Conservation (phyloP, 805 yeast species). For the Myxozyma lipomycoides region DNA sequence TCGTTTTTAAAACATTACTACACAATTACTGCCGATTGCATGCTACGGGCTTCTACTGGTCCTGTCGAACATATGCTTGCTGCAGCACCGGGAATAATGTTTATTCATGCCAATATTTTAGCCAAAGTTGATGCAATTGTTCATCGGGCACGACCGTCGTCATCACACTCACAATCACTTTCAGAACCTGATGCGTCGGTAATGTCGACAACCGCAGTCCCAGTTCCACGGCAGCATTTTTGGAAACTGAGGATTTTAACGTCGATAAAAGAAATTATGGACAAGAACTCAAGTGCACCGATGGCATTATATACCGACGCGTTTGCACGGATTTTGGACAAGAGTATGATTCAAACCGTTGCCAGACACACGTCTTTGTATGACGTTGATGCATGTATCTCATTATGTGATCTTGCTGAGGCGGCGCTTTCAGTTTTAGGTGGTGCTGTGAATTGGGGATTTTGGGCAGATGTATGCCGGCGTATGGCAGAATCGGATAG, state of each 20-base stretch:
- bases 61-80: constrained; percentile 27
- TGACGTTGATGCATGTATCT: constrained; percentile 39
- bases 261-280: constrained; percentile 40
- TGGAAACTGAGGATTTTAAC: constrained; percentile 32
- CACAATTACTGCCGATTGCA: constrained; percentile 33
- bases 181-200: constrained; percentile 6
- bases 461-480: constrained; percentile 63
- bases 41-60: constrained; percentile 24
- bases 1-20: constrained; percentile 44
- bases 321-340: constrained; percentile 39
- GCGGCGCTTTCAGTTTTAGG: constrained; percentile 38
- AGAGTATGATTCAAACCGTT: constrained; percentile 36
- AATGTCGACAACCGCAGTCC: constrained; percentile 5
- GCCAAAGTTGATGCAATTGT: constrained; percentile 29
- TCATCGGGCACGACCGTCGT: constrained; percentile 6
- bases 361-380: constrained; percentile 36
- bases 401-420: constrained; percentile 42
- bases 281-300: constrained; percentile 13
- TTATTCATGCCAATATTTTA: constrained; percentile 33
- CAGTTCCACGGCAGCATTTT: constrained; percentile 9
- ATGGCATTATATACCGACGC: constrained; percentile 35
- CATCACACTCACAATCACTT: not conserved
- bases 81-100: constrained; percentile 36
- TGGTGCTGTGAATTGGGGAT: constrained; percentile 59
- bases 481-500: constrained; percentile 62